These are phyloP conservation scores for Rutstroemia sp. DNA, from an alignment of 2,329 filamentous ascomycete species.

Conservation along the genomic window DNA sequence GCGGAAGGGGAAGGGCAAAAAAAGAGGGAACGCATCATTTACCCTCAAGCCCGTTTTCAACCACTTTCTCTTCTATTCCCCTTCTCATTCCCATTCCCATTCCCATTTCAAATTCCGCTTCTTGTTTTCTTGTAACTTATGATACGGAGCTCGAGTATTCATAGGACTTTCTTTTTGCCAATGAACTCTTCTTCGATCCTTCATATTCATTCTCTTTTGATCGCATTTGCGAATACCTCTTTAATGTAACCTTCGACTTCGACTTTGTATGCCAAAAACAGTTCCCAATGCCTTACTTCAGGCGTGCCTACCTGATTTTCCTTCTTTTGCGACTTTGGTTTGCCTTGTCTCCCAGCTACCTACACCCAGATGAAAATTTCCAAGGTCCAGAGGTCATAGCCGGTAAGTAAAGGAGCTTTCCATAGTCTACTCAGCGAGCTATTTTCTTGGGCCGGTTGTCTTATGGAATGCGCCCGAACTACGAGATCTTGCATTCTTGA, in stretches of 20 bases:
- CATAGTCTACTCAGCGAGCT: background rate
- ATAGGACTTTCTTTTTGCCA: background rate
- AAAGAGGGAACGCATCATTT: background rate
- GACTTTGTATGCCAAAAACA: constrained; percentile 14
- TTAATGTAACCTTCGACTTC: constrained; percentile 8
- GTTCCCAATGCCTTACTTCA: constrained; percentile 5
- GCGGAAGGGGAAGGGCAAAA: background rate
- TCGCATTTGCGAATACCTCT: background rate
- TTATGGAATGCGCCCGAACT: background rate
- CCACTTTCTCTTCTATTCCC: too few relatives aligned
- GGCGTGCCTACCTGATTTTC: constrained; percentile 78
- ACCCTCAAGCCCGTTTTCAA: too few relatives aligned
- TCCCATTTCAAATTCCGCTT: too few relatives aligned
- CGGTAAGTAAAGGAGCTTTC: constrained; percentile 50
- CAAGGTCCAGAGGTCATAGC: constrained; percentile 96
- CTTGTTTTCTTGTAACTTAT: too few relatives aligned
- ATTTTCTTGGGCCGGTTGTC: background rate
- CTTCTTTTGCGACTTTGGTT: constrained; percentile 87
- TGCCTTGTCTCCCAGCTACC: constrained; percentile 87
- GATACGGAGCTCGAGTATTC: background rate
- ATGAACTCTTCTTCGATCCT: background rate
- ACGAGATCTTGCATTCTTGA: background rate
- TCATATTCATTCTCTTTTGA: background rate
- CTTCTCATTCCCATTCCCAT: too few relatives aligned
- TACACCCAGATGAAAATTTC: constrained; percentile 98